phyloP scores from a whole-genome alignment of 495 filamentous ascomycete species.

The Cetradonia linearis region DNA sequence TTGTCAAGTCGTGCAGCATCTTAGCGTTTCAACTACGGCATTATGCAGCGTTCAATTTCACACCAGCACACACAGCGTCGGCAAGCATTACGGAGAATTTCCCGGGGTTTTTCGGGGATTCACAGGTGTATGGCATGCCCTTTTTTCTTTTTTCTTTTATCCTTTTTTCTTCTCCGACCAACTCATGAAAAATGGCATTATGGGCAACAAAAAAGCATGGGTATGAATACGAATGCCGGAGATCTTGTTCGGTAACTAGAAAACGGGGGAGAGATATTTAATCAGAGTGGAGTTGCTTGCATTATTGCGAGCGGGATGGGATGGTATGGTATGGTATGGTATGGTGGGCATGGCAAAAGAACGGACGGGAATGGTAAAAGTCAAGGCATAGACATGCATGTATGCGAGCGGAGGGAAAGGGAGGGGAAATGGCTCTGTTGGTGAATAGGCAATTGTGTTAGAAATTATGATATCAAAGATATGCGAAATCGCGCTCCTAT shows the following conservation, averaged over 20 bases:
- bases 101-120: not conserved
- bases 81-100: not conserved
- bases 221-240: slow-evolving; percentile 9
- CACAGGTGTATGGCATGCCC: slow-evolving; percentile 1
- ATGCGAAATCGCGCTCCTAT: not conserved
- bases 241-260: slow-evolving; percentile 9
- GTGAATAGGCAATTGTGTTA: slow-evolving; percentile 31
- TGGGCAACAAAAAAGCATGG: slow-evolving; percentile 15
- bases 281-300: slow-evolving; percentile 7
- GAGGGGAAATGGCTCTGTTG: slow-evolving; percentile 25
- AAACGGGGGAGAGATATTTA: not conserved
- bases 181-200: slow-evolving; percentile 16
- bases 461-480: not conserved
- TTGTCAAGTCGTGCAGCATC: slow-evolving; percentile 13
- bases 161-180: not conserved
- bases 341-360: too few relatives aligned
- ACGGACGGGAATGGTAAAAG: slow-evolving; percentile 1
- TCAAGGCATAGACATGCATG: slow-evolving; percentile 5
- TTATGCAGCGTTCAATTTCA: slow-evolving; percentile 9
- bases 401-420: slow-evolving; percentile 9
- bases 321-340: not conserved
- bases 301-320: slow-evolving; percentile 8
- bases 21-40: slow-evolving; percentile 15
- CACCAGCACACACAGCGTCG: not conserved
- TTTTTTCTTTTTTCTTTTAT: not conserved